Evolutionary conservation across 345 rosid species (phyloP), one percentile per base, ranked within the genome.

Genomic region (Combretum micranthum): DNA sequence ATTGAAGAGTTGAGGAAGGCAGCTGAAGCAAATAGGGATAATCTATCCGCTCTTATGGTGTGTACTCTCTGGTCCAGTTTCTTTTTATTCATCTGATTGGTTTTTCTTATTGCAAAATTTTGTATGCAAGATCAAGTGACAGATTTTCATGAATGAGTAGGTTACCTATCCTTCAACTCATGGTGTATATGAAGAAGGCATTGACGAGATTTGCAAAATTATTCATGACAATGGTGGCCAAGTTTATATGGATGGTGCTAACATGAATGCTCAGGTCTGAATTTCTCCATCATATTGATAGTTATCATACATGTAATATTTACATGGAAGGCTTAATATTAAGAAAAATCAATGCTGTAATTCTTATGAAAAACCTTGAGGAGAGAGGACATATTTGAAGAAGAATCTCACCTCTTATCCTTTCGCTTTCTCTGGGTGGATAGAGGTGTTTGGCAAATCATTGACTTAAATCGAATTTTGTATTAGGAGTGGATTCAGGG

Each of bases 221-320:
- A 87, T 89, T 60, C 99, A 93, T 62, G 90, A 82, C 44, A 89
- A 93, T 63, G 99, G 99, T 71, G 99, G 96, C 60, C 97, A 94
- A 71, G 96, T 90, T 57, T 94, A 94, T 80, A 94, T 94, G 99
- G 99, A 94, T 63, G 99, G 99, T 19, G 97, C 97, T 47, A 94
- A 94, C 87, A 90, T 94, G 99, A 93, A 93, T 67, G 97, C 96
- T n/a, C 93, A 93, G 97, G 97, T 90, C 52, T 50, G 47, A 59
- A 57, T 44, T 68, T 56, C 21, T 45, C 15, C 3, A 3, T 32
- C 9, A 1, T 32, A 9, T 32, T 32, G 5, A 32, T 11, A 32
- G 10, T 32, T 32, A 4, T 32, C 9, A 32, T 32, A 1, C 39
- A 5, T 32, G 5, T 7, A 7, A 7, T 32, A 32, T 32, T 7